Evolutionary conservation across 345 rosid genomes (phyloP), one percentile per base, ranked within the genome.

Genomic region (Acer yangbiense): DNA sequence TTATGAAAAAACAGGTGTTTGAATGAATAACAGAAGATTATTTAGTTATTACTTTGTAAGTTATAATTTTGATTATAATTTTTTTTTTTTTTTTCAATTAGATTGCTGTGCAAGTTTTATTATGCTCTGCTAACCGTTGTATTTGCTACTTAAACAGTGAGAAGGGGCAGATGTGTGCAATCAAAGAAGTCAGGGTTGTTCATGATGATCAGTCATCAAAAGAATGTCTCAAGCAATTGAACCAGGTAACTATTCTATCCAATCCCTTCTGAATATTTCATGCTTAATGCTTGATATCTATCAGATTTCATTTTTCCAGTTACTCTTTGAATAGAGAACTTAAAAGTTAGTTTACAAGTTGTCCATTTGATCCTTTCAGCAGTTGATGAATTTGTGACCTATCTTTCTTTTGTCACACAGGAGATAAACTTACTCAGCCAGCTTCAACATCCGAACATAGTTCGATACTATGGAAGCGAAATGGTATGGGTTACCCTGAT

Each of bases 121-220:
- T 27, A 71, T 17, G 18, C 65, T 58, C 27, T 72, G 69, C 83
- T 82, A 55, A 83, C 64, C 58, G 21, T 70, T 69, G 39, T 77
- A 41, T 70, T 79, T 44, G 41, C 69, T 35, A 76, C 63, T 79
- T 76, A 70, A 65, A 79, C 82, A 96, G 99, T 84, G 93, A 88
- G 78, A 90, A 89, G 68, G 98, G 99, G 72, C 89, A 91, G 69
- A 90, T 96, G 93, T 96, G 98, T 83, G 99, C 99, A 8, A 93
- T 96, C 79, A 96, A 96, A 83, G 99, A 96, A 90, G 99, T 93
- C 74, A 87, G 72, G 80, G 90, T 92, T 82, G 87, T 90, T 82
- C 85, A 88, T 13, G 99, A 96, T 77, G 98, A 96, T 81, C 90
- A 83, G 83, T 74, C 90, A 27, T 93, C 94, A 44, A 96, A 83